Base-by-base conservation (phyloP, 2,329 filamentous ascomycete genomes). In the Rhinocladiella similis region DNA sequence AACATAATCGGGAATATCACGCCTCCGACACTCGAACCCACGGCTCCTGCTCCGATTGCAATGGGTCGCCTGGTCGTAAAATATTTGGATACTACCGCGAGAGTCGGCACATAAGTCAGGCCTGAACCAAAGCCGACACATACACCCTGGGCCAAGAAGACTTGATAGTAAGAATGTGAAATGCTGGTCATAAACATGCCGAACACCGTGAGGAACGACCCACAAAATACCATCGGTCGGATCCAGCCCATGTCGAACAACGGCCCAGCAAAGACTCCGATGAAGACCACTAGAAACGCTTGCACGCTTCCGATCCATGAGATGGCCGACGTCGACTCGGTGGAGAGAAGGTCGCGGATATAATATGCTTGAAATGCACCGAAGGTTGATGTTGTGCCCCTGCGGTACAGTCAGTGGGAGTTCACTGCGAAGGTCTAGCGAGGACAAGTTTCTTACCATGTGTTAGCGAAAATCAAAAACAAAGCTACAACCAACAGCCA, bases 1-100 rank as follows among this genome's bases (percentile, higher is more conserved):
- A 85, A 76, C 79, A 86, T 83, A 63, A 86, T 84, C 0, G 84
- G 83, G 45, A 85, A 78, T 35, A 85, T 78, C 14, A 87, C 80
- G 2, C 82, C 82, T 1, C 82, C 82, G 4, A 84, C 60, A 5
- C 78, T 80, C 0, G 79, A 81, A 3, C 82, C 82, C 2, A 78
- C 75, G 2, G 79, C 77, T 63, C 77, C 74, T 61, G 84, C 72
- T 12, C 81, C 82, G 12, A 81, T 75, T 6, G 81, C 82, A 19
- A 78, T 69, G 20, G 77, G 80, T 14, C 82, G 75, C 12, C 73
- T 74, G 36, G 72, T 74, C 54, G 72, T 71, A 47, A 62, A 62
- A 6, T 57, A 62, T 1, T 50, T 54, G 25, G 48, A 41, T 13
- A 62, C 43, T 10, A 67, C 66, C 56, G 65, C 71, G 43, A 69